Base-by-base conservation (phyloP, 495 filamentous ascomycete species). In the Aspergillus panamensis region DNA sequence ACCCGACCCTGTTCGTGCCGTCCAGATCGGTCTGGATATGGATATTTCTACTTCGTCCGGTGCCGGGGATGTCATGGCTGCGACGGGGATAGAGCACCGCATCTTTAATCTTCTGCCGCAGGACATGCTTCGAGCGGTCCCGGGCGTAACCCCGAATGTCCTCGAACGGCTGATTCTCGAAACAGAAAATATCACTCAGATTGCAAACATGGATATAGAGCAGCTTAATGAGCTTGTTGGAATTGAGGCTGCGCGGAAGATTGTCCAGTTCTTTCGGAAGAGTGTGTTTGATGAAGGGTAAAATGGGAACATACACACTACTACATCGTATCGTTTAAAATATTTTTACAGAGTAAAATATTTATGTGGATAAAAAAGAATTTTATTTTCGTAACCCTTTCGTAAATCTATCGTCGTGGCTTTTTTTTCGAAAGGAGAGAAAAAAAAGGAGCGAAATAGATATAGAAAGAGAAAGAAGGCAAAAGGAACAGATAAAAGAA, bases 71-170 rank as follows among this genome's bases (percentile, higher is more conserved):
- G 68, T 85, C 78, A 76, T 77, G 80, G 57, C 83, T 74, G 75
- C 83, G 66, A 30, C 83, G 63, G 68, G 79, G 51, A 73, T 79
- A 62, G 70, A 81, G 59, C 68, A 74, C 59, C 74, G 81, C 44
- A 80, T 67, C 20, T 87, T 87, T 65, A 88, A 84, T 59, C 83
- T 83, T 59, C 75, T 82, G 20, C 83, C 87, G 8, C 84, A 92
- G 73, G 95, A 98, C 70, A 96, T 98, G 90, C 69, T 98, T 55
- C 77, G 88, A 9, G 80, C 82, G 6, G 85, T 97, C 3, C 95
- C 94, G 0, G 94, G 95, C 0, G 82, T 97, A n/a, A 93, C 84
- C 45, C 82, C 82, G 0, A 86, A 89, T 68, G 91, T 88, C 55
- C 73, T 92, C 19, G 81, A 82, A 60, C 82, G 82, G 51, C 59